Evolutionary conservation across 2,329 filamentous ascomycete species (phyloP).

Genomic region (Colletotrichum spinosum): DNA sequence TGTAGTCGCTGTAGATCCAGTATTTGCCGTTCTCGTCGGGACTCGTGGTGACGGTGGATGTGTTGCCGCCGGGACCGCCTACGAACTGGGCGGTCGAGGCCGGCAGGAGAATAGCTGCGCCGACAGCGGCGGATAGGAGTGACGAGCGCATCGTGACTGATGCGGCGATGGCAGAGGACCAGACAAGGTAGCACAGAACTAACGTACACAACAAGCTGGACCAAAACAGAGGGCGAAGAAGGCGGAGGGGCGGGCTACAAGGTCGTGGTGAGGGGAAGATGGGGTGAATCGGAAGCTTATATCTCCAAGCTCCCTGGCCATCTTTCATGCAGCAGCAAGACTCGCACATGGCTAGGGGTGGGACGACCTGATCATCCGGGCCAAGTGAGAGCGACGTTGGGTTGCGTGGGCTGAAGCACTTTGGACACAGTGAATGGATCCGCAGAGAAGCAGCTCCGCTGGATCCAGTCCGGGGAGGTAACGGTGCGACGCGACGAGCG

Average conservation of each 20-base stretch:
- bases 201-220: conserved; percentile 17
- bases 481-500: not conserved
- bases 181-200: conserved; percentile 29
- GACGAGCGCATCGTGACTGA: conserved; percentile 33
- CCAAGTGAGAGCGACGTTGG: conserved; percentile 10
- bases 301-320: conserved; percentile 19
- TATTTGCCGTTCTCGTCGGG: conserved; percentile 76
- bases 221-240: conserved; percentile 26
- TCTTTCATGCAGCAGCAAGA: conserved; percentile 22
- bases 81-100: conserved; percentile 44
- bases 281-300: conserved; percentile 34
- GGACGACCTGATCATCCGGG: conserved; percentile 31
- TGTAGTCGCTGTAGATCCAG: conserved; percentile 74
- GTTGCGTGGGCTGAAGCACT: conserved; percentile 5
- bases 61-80: conserved; percentile 37
- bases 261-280: conserved; percentile 23
- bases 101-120: conserved; percentile 42
- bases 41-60: conserved; percentile 42
- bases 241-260: conserved; percentile 20
- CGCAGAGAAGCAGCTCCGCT: conserved; percentile 31
- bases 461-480: conserved; percentile 11
- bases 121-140: conserved; percentile 28
- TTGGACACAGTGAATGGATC: conserved; percentile 3
- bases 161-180: conserved; percentile 12
- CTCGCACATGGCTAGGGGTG: conserved; percentile 27